Percentiles rank a stretch among this genome's conserved stretches.
phyloP scores from a whole-genome alignment of 495 filamentous ascomycete genomes.

The Lasiosphaeria ovina region DNA sequence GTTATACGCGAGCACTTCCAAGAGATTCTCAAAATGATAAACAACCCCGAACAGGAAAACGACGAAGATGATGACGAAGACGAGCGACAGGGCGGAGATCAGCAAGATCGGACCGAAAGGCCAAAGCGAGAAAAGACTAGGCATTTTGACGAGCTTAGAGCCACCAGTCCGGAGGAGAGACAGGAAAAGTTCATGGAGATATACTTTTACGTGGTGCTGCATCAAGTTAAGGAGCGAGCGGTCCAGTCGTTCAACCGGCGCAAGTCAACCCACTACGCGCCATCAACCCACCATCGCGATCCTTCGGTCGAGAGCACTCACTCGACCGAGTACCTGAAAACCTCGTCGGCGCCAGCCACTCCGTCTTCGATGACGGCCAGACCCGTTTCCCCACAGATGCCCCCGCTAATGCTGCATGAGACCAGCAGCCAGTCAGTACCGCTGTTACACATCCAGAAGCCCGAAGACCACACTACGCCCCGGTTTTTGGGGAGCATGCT shows the following conservation, averaged over 20 bases:
- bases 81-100: slow-evolving; percentile 14
- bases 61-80: slow-evolving; percentile 17
- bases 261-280: slow-evolving; percentile 23
- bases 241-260: slow-evolving; percentile 21
- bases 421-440: slow-evolving; percentile 16
- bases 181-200: slow-evolving; percentile 41
- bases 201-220: slow-evolving; percentile 40
- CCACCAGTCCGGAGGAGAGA: slow-evolving; percentile 39
- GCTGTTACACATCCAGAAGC: slow-evolving; percentile 8
- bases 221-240: slow-evolving; percentile 30
- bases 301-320: slow-evolving; percentile 15
- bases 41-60: slow-evolving; percentile 19
- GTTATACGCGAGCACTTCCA: slow-evolving; percentile 41
- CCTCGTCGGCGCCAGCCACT: slow-evolving; percentile 6
- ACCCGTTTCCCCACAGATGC: slow-evolving; percentile 1
- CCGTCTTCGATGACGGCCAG: neutral
- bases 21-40: slow-evolving; percentile 35
- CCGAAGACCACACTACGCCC: neutral
- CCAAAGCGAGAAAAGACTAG: neutral
- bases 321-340: slow-evolving; percentile 4
- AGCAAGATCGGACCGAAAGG: too few species aligned
- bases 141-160: slow-evolving; percentile 34
- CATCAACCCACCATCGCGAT: slow-evolving; percentile 14
- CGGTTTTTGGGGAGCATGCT: neutral
- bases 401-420: slow-evolving; percentile 3